Conservation (phyloP, 2,329 filamentous ascomycete genomes). For the Aspergillus intermedius region DNA sequence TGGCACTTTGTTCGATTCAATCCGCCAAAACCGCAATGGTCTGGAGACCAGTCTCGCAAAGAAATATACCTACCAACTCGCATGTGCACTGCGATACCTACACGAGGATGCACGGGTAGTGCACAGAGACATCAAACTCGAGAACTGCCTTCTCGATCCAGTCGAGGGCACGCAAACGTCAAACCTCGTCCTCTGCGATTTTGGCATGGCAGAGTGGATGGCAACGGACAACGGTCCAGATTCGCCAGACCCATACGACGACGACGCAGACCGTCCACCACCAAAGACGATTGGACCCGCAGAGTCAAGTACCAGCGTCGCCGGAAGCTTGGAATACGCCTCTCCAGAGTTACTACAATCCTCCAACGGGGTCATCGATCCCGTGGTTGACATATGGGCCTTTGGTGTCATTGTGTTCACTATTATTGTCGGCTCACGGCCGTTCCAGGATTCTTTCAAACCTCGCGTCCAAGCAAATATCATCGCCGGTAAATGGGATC, state of each 20-base stretch:
- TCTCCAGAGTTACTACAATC: slow-evolving; percentile 43
- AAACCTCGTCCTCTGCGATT: slow-evolving; percentile 59
- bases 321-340: slow-evolving; percentile 54
- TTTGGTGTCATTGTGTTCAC: slow-evolving; percentile 59
- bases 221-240: slow-evolving; percentile 48
- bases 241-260: slow-evolving; percentile 45
- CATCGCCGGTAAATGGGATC: slow-evolving; percentile 53
- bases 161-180: slow-evolving; percentile 46
- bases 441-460: slow-evolving; percentile 56
- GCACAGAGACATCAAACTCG: slow-evolving; percentile 62
- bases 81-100: slow-evolving; percentile 58
- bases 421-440: slow-evolving; percentile 54
- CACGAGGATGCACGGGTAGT: slow-evolving; percentile 62
- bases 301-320: slow-evolving; percentile 51
- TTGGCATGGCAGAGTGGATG: slow-evolving; percentile 64
- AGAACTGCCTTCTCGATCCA: slow-evolving; percentile 60
- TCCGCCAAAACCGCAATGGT: slow-evolving; percentile 51
- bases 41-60: slow-evolving; percentile 48
- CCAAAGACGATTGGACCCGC: slow-evolving; percentile 48
- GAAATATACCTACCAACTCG: slow-evolving; percentile 58
- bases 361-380: slow-evolving; percentile 34
- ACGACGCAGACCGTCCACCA: slow-evolving; percentile 42
- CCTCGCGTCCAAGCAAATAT: slow-evolving; percentile 56
- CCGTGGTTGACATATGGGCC: slow-evolving; percentile 61
- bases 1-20: slow-evolving; percentile 58